Evolutionary conservation across 2,329 filamentous ascomycete genomes (phyloP), one percentile per base, ranked within the genome.

Genomic region (Alternaria rosae): DNA sequence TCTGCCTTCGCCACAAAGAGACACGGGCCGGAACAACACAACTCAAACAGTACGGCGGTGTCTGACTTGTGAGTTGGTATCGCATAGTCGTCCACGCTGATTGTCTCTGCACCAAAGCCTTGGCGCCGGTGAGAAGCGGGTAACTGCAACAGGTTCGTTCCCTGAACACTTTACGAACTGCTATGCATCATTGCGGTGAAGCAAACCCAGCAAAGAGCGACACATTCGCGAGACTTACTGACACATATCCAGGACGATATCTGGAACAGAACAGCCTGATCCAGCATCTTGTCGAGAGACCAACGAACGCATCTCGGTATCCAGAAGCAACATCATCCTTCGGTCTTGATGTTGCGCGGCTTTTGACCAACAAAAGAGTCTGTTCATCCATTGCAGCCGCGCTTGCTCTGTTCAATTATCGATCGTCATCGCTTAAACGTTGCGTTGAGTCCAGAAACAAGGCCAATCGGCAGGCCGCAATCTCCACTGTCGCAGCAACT

Each of bases 141-240:
- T 76, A 76, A 67, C 70, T 74, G 74, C 70, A 68, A 78, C 56
- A 74, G 72, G 74, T 79, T 70, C 72, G 74, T 78, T 65, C 53
- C 69, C 65, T 65, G 54, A 69, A 62, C 38, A 64, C 67, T 71
- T 72, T 75, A 66, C 68, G 59, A 69, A 65, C 65, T 71, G 54
- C 57, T 57, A 72, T 76, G 76, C 73, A 72, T 62, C 67, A 64
- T 75, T 70, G 74, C 74, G 67, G 68, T 50, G 59, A 62, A 75
- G 73, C 76, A 79, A 79, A 76, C 76, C 62, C 53, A 57, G 56
- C 65, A 68, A 62, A 65, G 62, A 67, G 51, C 69, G 62, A 62
- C 53, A 57, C 57, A 60, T 55, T 59, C 41, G 60, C 26, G 62
- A 38, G 57, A 44, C 30, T 60, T 59, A 70, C 75, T 79, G 66